These are phyloP conservation scores for Fomitopsis serialis DNA, from an alignment of 768 basidiomycete species.

Conservation along the genomic window DNA sequence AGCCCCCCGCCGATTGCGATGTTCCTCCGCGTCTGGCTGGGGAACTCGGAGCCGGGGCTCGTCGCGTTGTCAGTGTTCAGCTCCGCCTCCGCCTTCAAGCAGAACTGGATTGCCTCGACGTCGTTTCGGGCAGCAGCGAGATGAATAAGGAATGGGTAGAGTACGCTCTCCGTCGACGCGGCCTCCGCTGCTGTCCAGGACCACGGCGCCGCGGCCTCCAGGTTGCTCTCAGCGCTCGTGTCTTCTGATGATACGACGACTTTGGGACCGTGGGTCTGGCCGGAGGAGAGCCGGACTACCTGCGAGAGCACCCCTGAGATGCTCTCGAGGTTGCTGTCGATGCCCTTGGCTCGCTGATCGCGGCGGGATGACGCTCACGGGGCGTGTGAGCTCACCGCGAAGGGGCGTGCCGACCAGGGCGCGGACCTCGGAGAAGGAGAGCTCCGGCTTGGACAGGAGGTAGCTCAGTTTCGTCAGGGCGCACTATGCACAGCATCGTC, in stretches of 20 bases:
- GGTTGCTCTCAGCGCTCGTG: not conserved
- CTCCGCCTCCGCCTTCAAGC: constrained; percentile 33
- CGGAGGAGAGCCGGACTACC: constrained; percentile 56
- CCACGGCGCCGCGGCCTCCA: constrained; percentile 58
- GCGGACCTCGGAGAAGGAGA: constrained; percentile 63
- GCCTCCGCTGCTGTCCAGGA: constrained; percentile 76
- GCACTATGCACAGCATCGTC: too few relatives aligned
- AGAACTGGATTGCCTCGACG: constrained; percentile 53
- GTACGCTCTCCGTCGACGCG: constrained; percentile 57
- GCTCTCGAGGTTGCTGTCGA: constrained; percentile 49
- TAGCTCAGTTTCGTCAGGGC: constrained; percentile 89
- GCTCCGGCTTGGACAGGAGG: constrained; percentile 80
- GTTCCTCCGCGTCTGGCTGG: constrained; percentile 18
- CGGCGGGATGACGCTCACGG: constrained; percentile 31
- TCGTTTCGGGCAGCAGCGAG: constrained; percentile 74
- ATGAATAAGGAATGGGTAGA: constrained; percentile 76
- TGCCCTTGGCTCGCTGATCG: constrained; percentile 36
- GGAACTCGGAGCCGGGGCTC: constrained; percentile 5
- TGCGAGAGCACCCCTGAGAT: constrained; percentile 64
- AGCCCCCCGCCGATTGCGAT: constrained; percentile 56
- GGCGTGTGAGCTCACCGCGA: constrained; percentile 81
- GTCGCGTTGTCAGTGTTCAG: constrained; percentile 21
- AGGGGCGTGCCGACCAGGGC: constrained; percentile 71
- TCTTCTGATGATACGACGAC: constrained; percentile 27
- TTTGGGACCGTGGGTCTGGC: constrained; percentile 29